These are phyloP conservation scores for Marchantia polymorpha DNA, from an alignment of 225 moss, liverwort and hornwort species.

Conservation along the genomic window DNA sequence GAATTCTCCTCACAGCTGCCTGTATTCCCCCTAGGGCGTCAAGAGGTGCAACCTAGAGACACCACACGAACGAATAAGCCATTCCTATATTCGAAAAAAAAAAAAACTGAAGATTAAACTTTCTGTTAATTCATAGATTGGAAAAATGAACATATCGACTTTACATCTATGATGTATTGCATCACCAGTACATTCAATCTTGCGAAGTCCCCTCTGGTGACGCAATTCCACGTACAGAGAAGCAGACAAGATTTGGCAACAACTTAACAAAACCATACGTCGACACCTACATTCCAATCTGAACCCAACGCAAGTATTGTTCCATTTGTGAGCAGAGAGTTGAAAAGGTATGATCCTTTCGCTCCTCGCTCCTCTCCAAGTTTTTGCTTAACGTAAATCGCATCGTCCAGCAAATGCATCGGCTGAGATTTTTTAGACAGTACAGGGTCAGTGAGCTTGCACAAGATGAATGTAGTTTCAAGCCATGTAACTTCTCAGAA, in stretches of 20 bases:
- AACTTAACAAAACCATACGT: neutral
- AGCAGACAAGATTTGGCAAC: neutral
- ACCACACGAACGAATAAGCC: neutral
- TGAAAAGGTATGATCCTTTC: conserved; percentile 65
- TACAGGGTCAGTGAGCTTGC: neutral
- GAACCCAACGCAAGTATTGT: conserved; percentile 79
- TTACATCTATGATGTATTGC: no score
- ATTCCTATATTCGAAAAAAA: neutral
- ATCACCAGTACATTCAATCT: no score
- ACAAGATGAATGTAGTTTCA: neutral
- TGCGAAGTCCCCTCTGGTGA: neutral
- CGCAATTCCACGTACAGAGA: neutral
- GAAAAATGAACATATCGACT: no score
- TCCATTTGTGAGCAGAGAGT: conserved; percentile 62
- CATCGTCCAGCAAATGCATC: conserved; percentile 75
- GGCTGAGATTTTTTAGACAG: conserved; percentile 44
- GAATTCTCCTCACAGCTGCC: conserved; percentile 75
- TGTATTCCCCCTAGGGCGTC: conserved; percentile 67
- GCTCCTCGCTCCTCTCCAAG: conserved; percentile 69
- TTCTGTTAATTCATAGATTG: no score
- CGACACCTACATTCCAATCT: conserved; percentile 73
- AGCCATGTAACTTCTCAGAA: neutral
- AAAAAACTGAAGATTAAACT: no score
- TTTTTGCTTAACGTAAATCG: conserved; percentile 51
- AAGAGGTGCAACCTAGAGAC: conserved; percentile 59